Base-by-base conservation (phyloP, 495 filamentous ascomycete genomes). In the Tetracladium setigerum region DNA sequence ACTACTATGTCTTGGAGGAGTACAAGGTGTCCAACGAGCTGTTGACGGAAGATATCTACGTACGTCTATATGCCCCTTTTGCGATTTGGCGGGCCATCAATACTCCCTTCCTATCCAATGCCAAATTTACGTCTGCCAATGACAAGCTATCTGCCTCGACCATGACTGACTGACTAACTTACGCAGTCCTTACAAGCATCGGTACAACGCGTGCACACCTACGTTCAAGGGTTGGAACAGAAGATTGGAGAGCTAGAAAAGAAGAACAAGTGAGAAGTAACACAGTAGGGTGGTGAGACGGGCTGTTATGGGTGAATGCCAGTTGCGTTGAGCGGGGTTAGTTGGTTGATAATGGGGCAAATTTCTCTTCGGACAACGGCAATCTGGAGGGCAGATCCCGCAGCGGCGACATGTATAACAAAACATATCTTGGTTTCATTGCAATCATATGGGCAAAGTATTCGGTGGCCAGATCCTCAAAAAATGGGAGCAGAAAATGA, bases 21-120 rank as follows among this genome's bases (percentile, higher is more conserved):
- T 97, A 97, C 67, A 83, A 87, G 65, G 74, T 92, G 32, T 86
- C 89, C 46, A 98, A 97, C 66, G 87, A 95, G 67, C 76, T 95
- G 62, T 68, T 98, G 67, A 92, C 85, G 37, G 87, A 95, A 67
- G 92, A 98, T 71, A 95, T 98, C 64, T 86, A 86, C 68, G 92
- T 97, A 79, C 62, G 87, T 80, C 56, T 45, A 32, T 55, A 35
- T 51, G 44, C 35, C 24, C 51, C 22, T 27, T 27, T 27, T 27
- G 22, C 22, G 22, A 7, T 27, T 27, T 27, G 22, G 22, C 22
- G 22, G 3, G 22, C 7, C 22, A 27, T n/a, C n/a, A n/a, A n/a
- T n/a, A 27, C 7, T 27, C 37, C 42, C 47, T 54, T 49, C 35
- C 22, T 3, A 27, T 27, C 22, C 7, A 27, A 7, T 27, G 22